Base-by-base conservation (phyloP, 257 asterid genomes). In the Solanum paucissectum region DNA sequence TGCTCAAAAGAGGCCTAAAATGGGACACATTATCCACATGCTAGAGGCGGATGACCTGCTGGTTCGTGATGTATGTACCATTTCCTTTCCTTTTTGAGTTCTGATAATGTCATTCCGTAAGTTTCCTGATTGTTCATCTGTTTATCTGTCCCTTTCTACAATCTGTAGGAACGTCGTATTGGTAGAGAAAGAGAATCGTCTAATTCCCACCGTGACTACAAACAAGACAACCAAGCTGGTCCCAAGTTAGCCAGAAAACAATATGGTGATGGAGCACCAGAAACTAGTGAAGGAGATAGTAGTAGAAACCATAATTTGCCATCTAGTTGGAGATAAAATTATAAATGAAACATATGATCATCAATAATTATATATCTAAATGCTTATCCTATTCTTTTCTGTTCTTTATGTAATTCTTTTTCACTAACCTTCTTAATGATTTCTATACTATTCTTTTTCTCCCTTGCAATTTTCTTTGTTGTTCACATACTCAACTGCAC, bases 11-110 rank as follows among this genome's bases (percentile, higher is more conserved):
- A 94, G 99, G 91, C 98, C 99, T 82, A 96, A 96, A 88, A 94
- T 95, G 98, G 98, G 98, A 84, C 96, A 96, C 88, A 91, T 95
- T 46, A 91, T 96, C 88, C 98, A 95, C 94, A 95, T 95, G 98
- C 95, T 96, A 10, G 99, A 95, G 90, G 94, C 98, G 1, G 98
- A 96, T 87, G 98, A 95, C 91, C 87, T 94, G 89, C 90, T 91
- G 79, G 89, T 94, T 60, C 95, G 94, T 44, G 96, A 95, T 92
- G 98, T 93, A 95, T 83, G 95, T 68, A 25, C 32, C 69, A 3
- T 10, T 52, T 68, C 46, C 42, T 37, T 38, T n/a, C 69, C 32
- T 21, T 73, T 44, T 23, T 36, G 29, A 29, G 29, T 29, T 29
- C 29, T 29, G 77, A 71, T 71, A 32, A 7, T 16, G n/a, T 71